Percentiles rank a stretch among this genome's conserved stretches.
phyloP scores from a whole-genome alignment of 176 grass and related monocot species.

The Eleusine indica region DNA sequence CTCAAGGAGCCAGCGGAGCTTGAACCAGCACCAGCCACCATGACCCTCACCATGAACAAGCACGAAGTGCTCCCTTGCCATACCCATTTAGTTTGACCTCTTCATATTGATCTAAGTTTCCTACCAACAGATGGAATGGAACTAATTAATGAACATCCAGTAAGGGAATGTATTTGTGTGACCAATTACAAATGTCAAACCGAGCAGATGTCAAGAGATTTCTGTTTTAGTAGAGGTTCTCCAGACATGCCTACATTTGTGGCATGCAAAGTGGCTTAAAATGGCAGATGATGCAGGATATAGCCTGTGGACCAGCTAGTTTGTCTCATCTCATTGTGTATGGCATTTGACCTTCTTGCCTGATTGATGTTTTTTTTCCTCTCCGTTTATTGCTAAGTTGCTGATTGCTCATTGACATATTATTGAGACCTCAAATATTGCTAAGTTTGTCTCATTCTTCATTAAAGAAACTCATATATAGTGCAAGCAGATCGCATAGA shows the following conservation, averaged over 20 bases:
- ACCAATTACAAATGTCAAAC: constrained; percentile 18
- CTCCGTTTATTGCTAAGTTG: background rate
- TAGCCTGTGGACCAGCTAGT: constrained; percentile 16
- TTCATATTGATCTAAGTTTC: constrained; percentile 6
- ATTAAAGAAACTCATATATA: background rate
- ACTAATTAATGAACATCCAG: constrained; percentile 26
- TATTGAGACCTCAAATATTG: background rate
- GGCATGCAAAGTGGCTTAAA: constrained; percentile 8
- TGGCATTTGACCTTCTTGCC: background rate
- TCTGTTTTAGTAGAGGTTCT: constrained; percentile 12
- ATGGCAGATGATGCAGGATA: background rate
- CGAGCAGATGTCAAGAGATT: background rate
- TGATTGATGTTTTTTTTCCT: background rate
- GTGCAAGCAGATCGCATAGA: background rate
- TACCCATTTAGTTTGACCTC: background rate
- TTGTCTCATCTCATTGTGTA: background rate
- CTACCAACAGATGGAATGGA: background rate
- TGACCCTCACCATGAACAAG: constrained; percentile 75
- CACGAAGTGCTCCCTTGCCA: constrained; percentile 37
- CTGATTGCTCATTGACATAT: background rate
- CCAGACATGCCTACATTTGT: constrained; percentile 19
- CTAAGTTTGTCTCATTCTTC: too few species aligned
- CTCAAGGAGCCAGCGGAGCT: constrained; percentile 59
- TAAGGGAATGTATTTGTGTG: constrained; percentile 4
- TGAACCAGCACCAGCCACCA: constrained; percentile 80